Evolutionary conservation across 2,329 filamentous ascomycete species (phyloP), one percentile per base, ranked within the genome.

Genomic region (Pestalotiopsis sp.): DNA sequence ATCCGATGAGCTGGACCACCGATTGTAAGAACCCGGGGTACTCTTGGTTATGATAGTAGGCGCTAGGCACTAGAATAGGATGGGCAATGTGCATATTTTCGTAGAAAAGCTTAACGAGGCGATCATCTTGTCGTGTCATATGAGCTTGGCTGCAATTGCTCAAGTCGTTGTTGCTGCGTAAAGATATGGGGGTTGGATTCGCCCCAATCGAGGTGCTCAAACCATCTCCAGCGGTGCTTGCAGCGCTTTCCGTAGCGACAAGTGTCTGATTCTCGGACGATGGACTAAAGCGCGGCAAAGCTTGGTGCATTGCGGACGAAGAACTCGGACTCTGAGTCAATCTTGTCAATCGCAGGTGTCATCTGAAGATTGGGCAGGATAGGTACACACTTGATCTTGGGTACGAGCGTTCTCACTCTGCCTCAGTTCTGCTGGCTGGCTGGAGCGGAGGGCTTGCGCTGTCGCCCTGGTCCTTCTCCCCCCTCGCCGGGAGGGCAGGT

Each of bases 31-130:
- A 62, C 12, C 20, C 27, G 3, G 59, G 59, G 17, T 62, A 62
- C 13, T 62, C 13, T 36, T 36, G 59, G 4, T 4, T 7, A 20
- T 62, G 59, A 23, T 62, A 62, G 25, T 41, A 36, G 59, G 59
- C 59, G 20, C 25, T 36, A 14, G 59, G 59, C 13, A 62, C 59
- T 20, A 62, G 31, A 20, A 62, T 62, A n/a, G 59, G 59, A 4
- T 62, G 59, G 27, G 59, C 59, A 27, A 62, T 17, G 59, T 62
- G 59, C 25, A 62, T 9, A 12, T 62, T 62, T 39, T 62, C 59
- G 17, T 62, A 62, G 27, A 62, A 62, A 14, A 62, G 27, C 13
- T 36, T 27, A 23, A 62, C 59, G 14, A 62, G 31, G 36, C 59
- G 59, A 12, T 62, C 59, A 39, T 62, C 59, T 36, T 62, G 59